phyloP scores from a whole-genome alignment of 306 rosid species.

The Cucurbita moschata region DNA sequence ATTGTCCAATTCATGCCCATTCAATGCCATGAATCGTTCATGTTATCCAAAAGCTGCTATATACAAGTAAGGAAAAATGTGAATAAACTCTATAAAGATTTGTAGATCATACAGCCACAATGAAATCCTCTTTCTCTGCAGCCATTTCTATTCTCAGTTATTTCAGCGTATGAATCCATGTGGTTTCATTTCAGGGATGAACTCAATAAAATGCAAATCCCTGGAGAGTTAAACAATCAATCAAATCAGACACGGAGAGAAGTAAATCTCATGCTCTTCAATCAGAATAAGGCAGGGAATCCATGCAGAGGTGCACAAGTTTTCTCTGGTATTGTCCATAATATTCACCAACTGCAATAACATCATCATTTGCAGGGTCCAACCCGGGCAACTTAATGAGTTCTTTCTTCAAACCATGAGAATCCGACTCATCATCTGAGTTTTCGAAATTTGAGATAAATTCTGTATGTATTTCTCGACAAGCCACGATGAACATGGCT shows the following conservation, averaged over 20 bases:
- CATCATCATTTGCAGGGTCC: slow-evolving; percentile 71
- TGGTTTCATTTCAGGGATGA: not conserved
- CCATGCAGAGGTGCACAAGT: slow-evolving; percentile 93
- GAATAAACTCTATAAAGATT: slow-evolving; percentile 1
- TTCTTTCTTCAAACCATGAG: slow-evolving; percentile 23
- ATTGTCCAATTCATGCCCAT: not conserved
- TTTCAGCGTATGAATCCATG: not conserved
- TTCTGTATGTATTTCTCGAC: slow-evolving; percentile 73
- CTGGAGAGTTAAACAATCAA: not conserved
- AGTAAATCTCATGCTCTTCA: slow-evolving; percentile 9
- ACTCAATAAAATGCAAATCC: not conserved
- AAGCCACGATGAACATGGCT: slow-evolving; percentile 85
- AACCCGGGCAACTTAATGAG: slow-evolving; percentile 46
- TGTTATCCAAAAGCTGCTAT: not conserved
- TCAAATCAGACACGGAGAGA: not conserved
- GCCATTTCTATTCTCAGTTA: not conserved
- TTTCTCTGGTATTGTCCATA: slow-evolving; percentile 77
- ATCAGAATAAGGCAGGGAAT: slow-evolving; percentile 58
- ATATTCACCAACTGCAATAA: slow-evolving; percentile 63
- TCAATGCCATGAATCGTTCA: not conserved
- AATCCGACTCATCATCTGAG: slow-evolving; percentile 36
- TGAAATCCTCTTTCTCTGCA: not conserved
- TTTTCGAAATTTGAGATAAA: slow-evolving; percentile 31
- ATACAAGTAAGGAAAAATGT: not conserved
- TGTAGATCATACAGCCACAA: not conserved